phyloP scores from a whole-genome alignment of 495 filamentous ascomycete genomes.

The Aspergillus baeticus region DNA sequence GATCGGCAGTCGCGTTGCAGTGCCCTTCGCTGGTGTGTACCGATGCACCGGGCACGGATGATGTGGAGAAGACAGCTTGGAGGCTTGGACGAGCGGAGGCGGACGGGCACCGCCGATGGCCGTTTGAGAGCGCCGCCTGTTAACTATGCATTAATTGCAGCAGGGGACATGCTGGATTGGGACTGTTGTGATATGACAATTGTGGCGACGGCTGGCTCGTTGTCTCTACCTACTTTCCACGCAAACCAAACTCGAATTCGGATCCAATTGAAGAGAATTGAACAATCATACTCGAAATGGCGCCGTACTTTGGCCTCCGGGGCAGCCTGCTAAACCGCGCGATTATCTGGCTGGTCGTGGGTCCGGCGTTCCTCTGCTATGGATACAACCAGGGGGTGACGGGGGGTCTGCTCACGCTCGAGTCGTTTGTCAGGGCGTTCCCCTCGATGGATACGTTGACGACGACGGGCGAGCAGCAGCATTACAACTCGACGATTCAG shows the following conservation, averaged over 20 bases:
- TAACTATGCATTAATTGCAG: constrained; percentile 1
- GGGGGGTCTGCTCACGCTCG: constrained; percentile 40
- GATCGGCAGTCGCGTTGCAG: no score
- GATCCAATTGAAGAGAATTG: neutral
- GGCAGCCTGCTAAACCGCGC: constrained; percentile 34
- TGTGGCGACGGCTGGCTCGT: no score
- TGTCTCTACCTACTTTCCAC: no score
- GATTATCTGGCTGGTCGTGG: constrained; percentile 38
- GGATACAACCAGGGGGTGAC: constrained; percentile 51
- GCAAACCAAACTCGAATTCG: no score
- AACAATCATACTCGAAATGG: constrained; percentile 3
- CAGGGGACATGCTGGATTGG: no score
- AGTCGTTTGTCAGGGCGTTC: constrained; percentile 45
- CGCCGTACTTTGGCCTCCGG: constrained; percentile 43
- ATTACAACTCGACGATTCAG: constrained; percentile 42
- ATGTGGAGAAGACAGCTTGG: no score
- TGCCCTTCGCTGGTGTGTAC: no score
- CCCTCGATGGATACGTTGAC: constrained; percentile 53
- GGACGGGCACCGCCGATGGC: constrained; percentile 15
- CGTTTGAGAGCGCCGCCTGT: neutral
- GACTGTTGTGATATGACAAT: no score
- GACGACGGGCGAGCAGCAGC: constrained; percentile 28
- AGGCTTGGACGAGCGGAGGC: no score
- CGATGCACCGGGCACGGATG: no score
- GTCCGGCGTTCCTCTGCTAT: constrained; percentile 50